phyloP scores from a whole-genome alignment of 75 land plant genomes.

The Picea sitchensis region DNA sequence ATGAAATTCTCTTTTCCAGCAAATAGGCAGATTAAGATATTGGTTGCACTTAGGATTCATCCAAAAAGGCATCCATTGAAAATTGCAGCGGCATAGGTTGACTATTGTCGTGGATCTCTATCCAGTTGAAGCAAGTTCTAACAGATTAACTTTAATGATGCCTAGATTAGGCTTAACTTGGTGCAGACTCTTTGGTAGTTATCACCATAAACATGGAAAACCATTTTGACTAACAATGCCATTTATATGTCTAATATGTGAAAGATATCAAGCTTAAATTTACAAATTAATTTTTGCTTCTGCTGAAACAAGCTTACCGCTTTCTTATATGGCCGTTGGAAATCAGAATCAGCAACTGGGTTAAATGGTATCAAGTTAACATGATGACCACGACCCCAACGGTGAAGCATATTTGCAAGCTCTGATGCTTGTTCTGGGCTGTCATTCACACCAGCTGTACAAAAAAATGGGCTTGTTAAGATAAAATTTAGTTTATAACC shows the following conservation, averaged over 20 bases:
- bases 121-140: neutral
- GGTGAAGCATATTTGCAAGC: slow-evolving; percentile 81
- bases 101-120: neutral
- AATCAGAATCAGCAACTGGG: slow-evolving; percentile 91
- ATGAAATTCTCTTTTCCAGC: too few species aligned
- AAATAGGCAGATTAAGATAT: too few species aligned
- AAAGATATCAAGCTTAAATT: neutral
- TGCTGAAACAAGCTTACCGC: slow-evolving; percentile 43
- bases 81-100: too few species aligned
- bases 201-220: neutral
- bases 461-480: slow-evolving; percentile 2
- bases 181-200: neutral
- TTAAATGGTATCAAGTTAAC: slow-evolving; percentile 94
- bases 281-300: neutral
- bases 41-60: too few species aligned
- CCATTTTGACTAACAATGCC: neutral
- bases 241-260: neutral
- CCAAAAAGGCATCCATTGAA: too few species aligned
- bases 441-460: slow-evolving; percentile 92
- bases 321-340: slow-evolving; percentile 69
- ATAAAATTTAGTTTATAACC: neutral
- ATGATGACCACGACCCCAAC: slow-evolving; percentile 76
- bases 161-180: neutral
- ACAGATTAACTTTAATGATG: neutral
- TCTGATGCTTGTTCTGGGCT: slow-evolving; percentile 70